phyloP scores from a whole-genome alignment of 306 rosid species.

The Rosa chinensis region DNA sequence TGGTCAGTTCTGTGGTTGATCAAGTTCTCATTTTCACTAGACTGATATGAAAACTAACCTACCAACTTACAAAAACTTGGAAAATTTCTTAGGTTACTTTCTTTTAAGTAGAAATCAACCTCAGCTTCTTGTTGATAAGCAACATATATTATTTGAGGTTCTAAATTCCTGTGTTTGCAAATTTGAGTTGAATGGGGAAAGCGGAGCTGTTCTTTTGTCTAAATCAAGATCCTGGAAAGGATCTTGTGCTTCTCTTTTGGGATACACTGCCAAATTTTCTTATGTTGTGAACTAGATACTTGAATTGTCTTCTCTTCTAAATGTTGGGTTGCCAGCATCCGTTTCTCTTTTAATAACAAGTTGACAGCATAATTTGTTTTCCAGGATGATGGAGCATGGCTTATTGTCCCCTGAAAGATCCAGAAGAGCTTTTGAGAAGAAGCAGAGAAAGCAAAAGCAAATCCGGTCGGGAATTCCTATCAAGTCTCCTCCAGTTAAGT shows the following conservation, averaged over 20 bases:
- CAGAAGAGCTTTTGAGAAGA: slow-evolving; percentile 77
- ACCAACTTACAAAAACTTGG: neutral
- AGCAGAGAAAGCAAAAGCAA: slow-evolving; percentile 85
- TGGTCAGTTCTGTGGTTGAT: neutral
- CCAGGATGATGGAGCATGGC: slow-evolving; percentile 99
- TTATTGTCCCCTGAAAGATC: slow-evolving; percentile 73
- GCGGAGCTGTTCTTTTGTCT: neutral
- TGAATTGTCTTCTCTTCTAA: slow-evolving; percentile 11
- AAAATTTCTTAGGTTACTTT: neutral
- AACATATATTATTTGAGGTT: neutral
- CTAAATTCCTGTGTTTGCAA: neutral
- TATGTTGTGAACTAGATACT: neutral
- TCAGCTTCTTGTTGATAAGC: neutral
- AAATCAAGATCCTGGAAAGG: neutral
- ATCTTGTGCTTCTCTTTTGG: neutral
- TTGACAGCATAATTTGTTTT: slow-evolving; percentile 16
- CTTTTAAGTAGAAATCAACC: neutral
- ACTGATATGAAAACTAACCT: neutral
- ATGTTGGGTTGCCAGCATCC: neutral
- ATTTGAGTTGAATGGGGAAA: slow-evolving; percentile 1
- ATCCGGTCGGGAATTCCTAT: slow-evolving; percentile 70
- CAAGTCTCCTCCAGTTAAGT: slow-evolving; percentile 37
- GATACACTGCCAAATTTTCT: neutral
- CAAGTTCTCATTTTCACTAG: neutral
- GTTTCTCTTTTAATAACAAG: too few relatives aligned